Conservation (phyloP, 805 yeast genomes). For the Komagataella phaffii region DNA sequence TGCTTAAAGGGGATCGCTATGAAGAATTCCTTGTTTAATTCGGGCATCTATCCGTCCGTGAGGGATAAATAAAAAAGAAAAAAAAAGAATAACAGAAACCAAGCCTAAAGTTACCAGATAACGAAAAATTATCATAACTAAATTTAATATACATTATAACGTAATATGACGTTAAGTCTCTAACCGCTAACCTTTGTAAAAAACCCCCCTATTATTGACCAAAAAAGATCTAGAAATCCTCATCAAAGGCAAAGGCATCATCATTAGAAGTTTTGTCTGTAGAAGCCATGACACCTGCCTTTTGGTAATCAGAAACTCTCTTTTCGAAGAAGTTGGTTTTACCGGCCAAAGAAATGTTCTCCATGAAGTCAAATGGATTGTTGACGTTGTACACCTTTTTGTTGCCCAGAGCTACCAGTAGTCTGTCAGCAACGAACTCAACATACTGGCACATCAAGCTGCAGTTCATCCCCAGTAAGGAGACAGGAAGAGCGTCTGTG, state of each 20-base stretch:
- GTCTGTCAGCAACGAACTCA: constrained; percentile 94
- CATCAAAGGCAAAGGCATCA: constrained; percentile 72
- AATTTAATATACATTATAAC: background rate
- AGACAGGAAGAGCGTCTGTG: constrained; percentile 89
- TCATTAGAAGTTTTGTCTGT: constrained; percentile 32
- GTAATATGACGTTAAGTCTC: background rate
- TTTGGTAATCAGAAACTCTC: constrained; percentile 97
- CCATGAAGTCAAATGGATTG: constrained; percentile 98
- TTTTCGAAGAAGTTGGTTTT: constrained; percentile 98
- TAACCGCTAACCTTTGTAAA: background rate
- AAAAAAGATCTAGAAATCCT: constrained; percentile 56
- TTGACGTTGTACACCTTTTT: constrained; percentile 74
- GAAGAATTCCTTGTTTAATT: background rate
- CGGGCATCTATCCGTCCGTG: background rate
- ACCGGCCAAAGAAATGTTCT: constrained; percentile 95
- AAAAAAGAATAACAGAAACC: background rate
- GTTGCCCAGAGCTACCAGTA: constrained; percentile 83
- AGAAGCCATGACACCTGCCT: constrained; percentile 96
- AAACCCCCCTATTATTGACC: background rate
- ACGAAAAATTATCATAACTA: background rate
- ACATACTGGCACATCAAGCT: constrained; percentile 95
- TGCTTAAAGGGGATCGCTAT: background rate
- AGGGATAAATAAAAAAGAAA: constrained; percentile 2
- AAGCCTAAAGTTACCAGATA: background rate
- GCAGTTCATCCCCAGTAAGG: constrained; percentile 89